Conservation (phyloP, 1,284 basidiomycete genomes). For the Mycena sp. region DNA sequence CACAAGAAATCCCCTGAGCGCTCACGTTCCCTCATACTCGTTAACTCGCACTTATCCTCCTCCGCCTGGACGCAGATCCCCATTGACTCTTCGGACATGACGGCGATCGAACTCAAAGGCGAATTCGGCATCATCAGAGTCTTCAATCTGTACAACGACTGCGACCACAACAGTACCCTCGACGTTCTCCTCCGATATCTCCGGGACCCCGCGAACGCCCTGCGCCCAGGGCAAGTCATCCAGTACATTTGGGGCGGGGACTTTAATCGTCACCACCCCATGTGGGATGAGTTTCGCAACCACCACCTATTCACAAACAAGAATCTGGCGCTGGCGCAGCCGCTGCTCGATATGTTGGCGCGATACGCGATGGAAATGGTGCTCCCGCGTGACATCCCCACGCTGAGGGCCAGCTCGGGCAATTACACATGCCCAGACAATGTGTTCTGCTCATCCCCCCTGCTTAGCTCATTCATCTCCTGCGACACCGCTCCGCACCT, state of each 20-base stretch:
- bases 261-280: constrained; percentile 60
- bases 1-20: background rate
- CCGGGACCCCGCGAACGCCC: background rate
- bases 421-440: constrained; percentile 46
- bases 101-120: constrained; percentile 34
- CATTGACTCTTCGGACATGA: constrained; percentile 37
- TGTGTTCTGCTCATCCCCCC: constrained; percentile 36
- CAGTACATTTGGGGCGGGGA: constrained; percentile 52
- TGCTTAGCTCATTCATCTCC: constrained; percentile 25
- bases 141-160: constrained; percentile 51
- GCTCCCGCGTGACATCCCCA: constrained; percentile 40
- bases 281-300: constrained; percentile 54
- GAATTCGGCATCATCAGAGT: constrained; percentile 30
- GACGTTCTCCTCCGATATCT: constrained; percentile 16
- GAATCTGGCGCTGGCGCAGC: constrained; percentile 16
- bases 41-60: constrained; percentile 7
- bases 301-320: constrained; percentile 44
- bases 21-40: constrained; percentile 2
- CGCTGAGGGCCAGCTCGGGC: constrained; percentile 33
- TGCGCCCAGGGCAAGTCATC: background rate
- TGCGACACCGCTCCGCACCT: constrained; percentile 32
- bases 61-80: constrained; percentile 3
- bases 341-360: constrained; percentile 35
- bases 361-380: constrained; percentile 39
- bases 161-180: constrained; percentile 33